Base-by-base conservation (phyloP, 2,329 filamentous ascomycete genomes). In the Macrophomina pseudophaseolina region DNA sequence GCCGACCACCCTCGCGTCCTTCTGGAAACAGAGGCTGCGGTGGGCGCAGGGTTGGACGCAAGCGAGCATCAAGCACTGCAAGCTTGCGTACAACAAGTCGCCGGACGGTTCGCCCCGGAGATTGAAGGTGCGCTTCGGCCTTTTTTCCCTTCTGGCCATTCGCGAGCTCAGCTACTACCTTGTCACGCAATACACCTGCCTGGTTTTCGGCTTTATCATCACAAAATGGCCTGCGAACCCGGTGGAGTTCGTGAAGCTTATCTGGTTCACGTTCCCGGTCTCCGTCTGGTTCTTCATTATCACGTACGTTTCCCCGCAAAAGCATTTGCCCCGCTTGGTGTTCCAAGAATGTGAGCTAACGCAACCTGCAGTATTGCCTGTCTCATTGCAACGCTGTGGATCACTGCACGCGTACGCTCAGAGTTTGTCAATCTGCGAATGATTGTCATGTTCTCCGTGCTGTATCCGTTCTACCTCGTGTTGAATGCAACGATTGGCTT, bases 11-110 rank as follows among this genome's bases (percentile, higher is more conserved):
- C 77, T 80, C 64, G 65, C 69, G 14, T 79, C 80, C 1, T 82
- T 84, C 71, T 83, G 81, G 80, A 84, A 83, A 71, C 82, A 84
- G 68, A 78, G 82, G 9, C 76, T 84, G n/a, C 75, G 82, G 65
- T 84, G 82, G 82, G 79, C 82, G 3, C 82, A 84, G 70, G 82
- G 82, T 48, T 84, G 82, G 82, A 79, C 80, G 4, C 82, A 84
- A 70, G 82, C 81, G n/a, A 81, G 76, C 40, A 75, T 80, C 70
- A 73, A 75, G 18, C 81, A 84, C 68, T 70, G 79, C 64, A 75
- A 78, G 23, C 75, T 83, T 66, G 71, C 79, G 35, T 84, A 80
- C 76, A 79, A 76, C 35, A 79, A 79, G 30, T 66, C 65, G 35
- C 65, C 65, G n/a, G 65, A 66, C 7, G 65, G 56, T 18, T 46